These are phyloP conservation scores for Candida fluviatilis DNA, from an alignment of 805 yeast genomes.

Conservation along the genomic window DNA sequence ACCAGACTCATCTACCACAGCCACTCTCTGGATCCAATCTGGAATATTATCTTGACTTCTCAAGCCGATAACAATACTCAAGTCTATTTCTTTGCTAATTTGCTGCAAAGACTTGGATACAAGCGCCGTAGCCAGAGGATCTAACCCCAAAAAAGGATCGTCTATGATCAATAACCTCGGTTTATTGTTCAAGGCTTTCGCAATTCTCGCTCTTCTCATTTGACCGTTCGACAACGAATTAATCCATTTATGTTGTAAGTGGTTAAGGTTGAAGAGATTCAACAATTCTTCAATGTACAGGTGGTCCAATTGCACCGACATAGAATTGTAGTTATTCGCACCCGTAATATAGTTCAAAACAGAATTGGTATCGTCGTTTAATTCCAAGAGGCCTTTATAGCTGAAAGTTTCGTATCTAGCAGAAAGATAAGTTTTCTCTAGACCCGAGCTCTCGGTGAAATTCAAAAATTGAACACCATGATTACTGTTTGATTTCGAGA, in stretches of 20 bases:
- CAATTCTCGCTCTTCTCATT: conserved; percentile 83
- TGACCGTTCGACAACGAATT: conserved; percentile 93
- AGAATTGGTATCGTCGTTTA: conserved; percentile 63
- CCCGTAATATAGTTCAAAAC: conserved; percentile 51
- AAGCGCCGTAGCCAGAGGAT: conserved; percentile 60
- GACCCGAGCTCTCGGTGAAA: conserved; percentile 32
- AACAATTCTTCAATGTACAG: conserved; percentile 41
- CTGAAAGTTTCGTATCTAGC: conserved; percentile 82
- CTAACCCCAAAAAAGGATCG: conserved; percentile 91
- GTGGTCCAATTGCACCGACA: conserved; percentile 10
- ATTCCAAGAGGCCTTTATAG: conserved; percentile 58
- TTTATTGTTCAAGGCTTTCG: conserved; percentile 59
- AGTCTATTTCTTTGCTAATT: conserved; percentile 33
- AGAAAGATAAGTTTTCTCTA: conserved; percentile 63
- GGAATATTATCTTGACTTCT: conserved; percentile 76
- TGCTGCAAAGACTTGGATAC: conserved; percentile 52
- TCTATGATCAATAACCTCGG: conserved; percentile 74
- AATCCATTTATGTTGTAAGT: conserved; percentile 67
- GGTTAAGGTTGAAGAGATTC: conserved; percentile 48
- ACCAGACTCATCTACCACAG: conserved; percentile 55
- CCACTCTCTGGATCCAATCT: conserved; percentile 72
- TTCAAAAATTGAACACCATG: conserved; percentile 30
- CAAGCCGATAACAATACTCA: conserved; percentile 68
- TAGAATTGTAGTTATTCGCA: conserved; percentile 46
- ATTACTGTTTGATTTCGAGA: conserved; percentile 23